Evolutionary conservation across 441 rosid species (phyloP), one percentile per base, ranked within the genome.

Genomic region (Raphanus hybrid): DNA sequence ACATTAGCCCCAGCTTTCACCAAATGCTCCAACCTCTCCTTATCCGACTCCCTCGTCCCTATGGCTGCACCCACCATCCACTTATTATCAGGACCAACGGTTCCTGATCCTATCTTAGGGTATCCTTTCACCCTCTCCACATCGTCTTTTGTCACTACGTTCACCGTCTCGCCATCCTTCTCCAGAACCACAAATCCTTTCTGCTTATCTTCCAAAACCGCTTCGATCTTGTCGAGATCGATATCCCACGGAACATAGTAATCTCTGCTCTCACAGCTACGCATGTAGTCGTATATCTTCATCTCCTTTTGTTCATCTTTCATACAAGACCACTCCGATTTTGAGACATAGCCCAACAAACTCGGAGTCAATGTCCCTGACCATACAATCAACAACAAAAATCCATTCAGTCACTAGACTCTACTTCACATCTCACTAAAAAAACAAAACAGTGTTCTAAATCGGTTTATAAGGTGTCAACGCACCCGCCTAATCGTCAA

Each of bases 11-110:
- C 99, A n/a, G 90, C 98, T 85, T 90, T 90, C 39, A 95, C 94
- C 79, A 95, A 63, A 66, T 84, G 90, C 82, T 95, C 86, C 78
- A 94, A 55, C 84, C 97, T 91, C 89, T 86, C 91, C 87, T 87
- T 91, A 64, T 94, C 98, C 0, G 92, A 78, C 10, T 85, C 92
- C 83, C 99, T 86, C 0, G 97, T 94, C 73, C 99, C 97, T 14
- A 91, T 84, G 0, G 97, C 90, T 0, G 97, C 99, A 70, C 97
- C 99, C 4, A 92, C 97, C 97, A 94, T 91, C 92, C 93, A 91
- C 75, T 86, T 82, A 20, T 92, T 90, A 35, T 92, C 92, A 0
- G 86, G 20, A 29, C 92, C 94, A 12, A 92, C 80, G 0, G 94
- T 86, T 48, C 92, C 94, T 57, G 82, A 79, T 37, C 88, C 93